A percentile compares a stretch with the other conserved stretches of the same genome.
phyloP scores from a whole-genome alignment of 805 yeast genomes.

The Debaryomyces castellii region DNA sequence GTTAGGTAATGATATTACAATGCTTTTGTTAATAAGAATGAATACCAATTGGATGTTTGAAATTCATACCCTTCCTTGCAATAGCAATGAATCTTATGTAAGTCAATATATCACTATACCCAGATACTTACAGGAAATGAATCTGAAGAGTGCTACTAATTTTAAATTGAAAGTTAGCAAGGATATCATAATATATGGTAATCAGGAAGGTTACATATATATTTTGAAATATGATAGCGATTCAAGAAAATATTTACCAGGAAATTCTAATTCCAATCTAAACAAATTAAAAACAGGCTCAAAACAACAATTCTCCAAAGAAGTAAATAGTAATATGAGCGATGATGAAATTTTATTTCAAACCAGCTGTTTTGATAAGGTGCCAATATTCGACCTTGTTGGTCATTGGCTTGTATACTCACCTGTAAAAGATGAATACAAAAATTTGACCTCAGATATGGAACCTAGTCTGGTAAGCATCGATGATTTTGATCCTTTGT shows the following conservation, averaged over 20 bases:
- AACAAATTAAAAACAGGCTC: conserved; percentile 18
- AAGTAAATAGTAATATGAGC: conserved; percentile 9
- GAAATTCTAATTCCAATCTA: conserved; percentile 16
- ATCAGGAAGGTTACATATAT: conserved; percentile 21
- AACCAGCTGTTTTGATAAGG: conserved; percentile 31
- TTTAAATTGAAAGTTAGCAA: conserved; percentile 19
- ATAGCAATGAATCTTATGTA: neutral
- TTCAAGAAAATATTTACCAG: conserved; percentile 6
- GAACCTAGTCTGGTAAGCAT: conserved; percentile 1
- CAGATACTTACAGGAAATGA: neutral
- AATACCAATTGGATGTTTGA: neutral
- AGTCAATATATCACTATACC: conserved; percentile 9
- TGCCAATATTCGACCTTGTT: conserved; percentile 48
- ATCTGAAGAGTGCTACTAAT: neutral
- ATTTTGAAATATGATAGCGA: conserved; percentile 10
- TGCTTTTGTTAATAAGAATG: conserved; percentile 5
- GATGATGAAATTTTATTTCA: conserved; percentile 24
- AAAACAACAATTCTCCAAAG: conserved; percentile 19
- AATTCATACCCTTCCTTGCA: conserved; percentile 1
- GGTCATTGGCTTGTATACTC: conserved; percentile 51
- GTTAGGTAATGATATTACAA: conserved; percentile 6
- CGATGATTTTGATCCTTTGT: conserved; percentile 11
- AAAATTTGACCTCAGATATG: conserved; percentile 24
- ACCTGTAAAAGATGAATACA: conserved; percentile 38
- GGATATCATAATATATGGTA: conserved; percentile 19